Conservation (phyloP, 2,329 filamentous ascomycete species). For the Fusarium nanum region DNA sequence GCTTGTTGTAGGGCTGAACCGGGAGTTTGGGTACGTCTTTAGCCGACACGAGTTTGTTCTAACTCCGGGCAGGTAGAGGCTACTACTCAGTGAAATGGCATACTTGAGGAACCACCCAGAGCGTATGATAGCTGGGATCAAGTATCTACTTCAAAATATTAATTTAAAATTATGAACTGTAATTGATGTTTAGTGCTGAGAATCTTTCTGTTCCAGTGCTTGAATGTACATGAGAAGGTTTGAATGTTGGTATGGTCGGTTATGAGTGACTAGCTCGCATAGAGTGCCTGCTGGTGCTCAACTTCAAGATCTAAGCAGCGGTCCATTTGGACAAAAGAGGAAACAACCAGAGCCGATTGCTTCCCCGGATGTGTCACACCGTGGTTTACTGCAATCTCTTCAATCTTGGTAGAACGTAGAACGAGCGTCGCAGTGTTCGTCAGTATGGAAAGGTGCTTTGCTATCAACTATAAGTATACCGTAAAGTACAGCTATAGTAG, state of each 20-base stretch:
- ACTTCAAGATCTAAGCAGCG: not conserved
- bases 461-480: not conserved
- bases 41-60: not conserved
- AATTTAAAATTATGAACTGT: fast-evolving
- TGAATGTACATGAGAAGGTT: not conserved
- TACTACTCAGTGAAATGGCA: not conserved
- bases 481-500: too few relatives aligned
- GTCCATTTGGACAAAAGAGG: not conserved
- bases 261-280: not conserved
- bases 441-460: not conserved
- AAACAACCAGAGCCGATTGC: not conserved
- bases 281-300: not conserved
- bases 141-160: fast-evolving
- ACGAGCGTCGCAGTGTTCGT: not conserved
- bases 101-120: fast-evolving
- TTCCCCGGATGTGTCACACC: not conserved
- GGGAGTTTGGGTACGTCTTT: not conserved
- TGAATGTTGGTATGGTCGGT: not conserved
- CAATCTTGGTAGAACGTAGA: not conserved
- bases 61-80: not conserved
- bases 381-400: not conserved
- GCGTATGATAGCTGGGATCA: not conserved
- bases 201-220: not conserved
- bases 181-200: not conserved
- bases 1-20: not conserved